These are phyloP conservation scores for Hanseniaspora lindneri DNA, from an alignment of 805 yeast genomes.

Conservation along the genomic window DNA sequence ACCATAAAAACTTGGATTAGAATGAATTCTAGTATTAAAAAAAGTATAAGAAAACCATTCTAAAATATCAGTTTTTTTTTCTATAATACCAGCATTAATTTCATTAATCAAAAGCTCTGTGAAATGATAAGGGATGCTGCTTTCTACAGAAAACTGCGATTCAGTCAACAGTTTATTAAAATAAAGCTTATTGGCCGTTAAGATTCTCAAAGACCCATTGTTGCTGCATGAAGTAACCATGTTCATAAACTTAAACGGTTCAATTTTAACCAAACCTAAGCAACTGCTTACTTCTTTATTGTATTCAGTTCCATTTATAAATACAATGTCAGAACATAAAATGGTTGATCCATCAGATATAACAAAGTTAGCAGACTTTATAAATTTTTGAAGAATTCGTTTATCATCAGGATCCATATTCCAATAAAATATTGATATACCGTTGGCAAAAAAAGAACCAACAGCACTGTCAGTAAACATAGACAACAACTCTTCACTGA, in stretches of 20 bases:
- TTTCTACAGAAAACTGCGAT: constrained; percentile 67
- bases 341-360: constrained; percentile 23
- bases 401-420: constrained; percentile 48
- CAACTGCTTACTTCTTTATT: constrained; percentile 53
- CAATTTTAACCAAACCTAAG: neutral
- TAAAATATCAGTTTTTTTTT: constrained; percentile 67
- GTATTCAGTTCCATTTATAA: constrained; percentile 58
- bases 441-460: constrained; percentile 36
- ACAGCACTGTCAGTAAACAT: constrained; percentile 40
- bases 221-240: constrained; percentile 43
- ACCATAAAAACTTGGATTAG: constrained; percentile 86
- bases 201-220: constrained; percentile 35
- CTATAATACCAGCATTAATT: constrained; percentile 52
- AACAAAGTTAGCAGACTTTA: neutral
- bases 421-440: constrained; percentile 53
- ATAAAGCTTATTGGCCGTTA: constrained; percentile 49
- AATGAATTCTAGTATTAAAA: constrained; percentile 66
- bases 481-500: constrained; percentile 33
- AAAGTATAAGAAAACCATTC: constrained; percentile 82
- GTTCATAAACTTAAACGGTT: constrained; percentile 41
- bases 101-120: constrained; percentile 65
- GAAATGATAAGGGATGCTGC: constrained; percentile 46
- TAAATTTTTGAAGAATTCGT: constrained; percentile 41
- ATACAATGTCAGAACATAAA: constrained; percentile 45
- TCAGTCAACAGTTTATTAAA: constrained; percentile 61